Base-by-base conservation (phyloP, 306 rosid species). In the Pachyrhizus erosus region DNA sequence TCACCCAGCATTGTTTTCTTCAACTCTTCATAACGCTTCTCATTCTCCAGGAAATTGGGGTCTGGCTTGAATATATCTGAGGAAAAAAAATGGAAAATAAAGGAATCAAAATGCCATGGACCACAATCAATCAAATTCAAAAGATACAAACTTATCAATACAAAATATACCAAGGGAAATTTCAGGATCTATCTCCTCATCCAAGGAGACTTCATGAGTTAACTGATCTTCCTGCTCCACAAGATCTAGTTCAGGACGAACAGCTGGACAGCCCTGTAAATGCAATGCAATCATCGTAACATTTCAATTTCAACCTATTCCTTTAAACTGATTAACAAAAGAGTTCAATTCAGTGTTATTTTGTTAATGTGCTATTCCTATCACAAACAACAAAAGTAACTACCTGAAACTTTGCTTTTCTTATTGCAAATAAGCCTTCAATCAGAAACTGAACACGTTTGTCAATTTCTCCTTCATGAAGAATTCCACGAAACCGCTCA, bases 1-100 rank as follows among this genome's bases (percentile, higher is more conserved):
- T 93, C 99, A n/a, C 99, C 99, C n/a, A 92, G 85, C 23, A 96
- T 49, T 75, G 92, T 84, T 87, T 91, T 95, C 93, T 88, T 93
- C 79, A 95, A 57, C 39, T 96, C 94, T 85, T 93, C 97, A 65
- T 93, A 96, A 2, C 88, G 96, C 86, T 89, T 89, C 82, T 96
- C 97, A 11, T 73, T 96, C 81, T 89, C 97, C 77, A 80, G 51
- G 87, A 91, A 96, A 88, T 91, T 89, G 8, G 93, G 91, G 80
- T 96, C 96, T 1, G 86, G 82, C 90, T 86, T 96, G 89, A 96
- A 96, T 48, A 93, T 86, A 91, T 96, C 98, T 95, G 87, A 48
- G 54, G 42, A 80, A 40, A 55, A 1, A 75, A 73, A 74, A 58
- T 29, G 61, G 51, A 48, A 75, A 49, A 37, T 5, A 79, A 26